Percentiles rank a stretch among this genome's conserved stretches.
phyloP scores from a whole-genome alignment of 495 filamentous ascomycete species.

The Aspergillus ellipticus region DNA sequence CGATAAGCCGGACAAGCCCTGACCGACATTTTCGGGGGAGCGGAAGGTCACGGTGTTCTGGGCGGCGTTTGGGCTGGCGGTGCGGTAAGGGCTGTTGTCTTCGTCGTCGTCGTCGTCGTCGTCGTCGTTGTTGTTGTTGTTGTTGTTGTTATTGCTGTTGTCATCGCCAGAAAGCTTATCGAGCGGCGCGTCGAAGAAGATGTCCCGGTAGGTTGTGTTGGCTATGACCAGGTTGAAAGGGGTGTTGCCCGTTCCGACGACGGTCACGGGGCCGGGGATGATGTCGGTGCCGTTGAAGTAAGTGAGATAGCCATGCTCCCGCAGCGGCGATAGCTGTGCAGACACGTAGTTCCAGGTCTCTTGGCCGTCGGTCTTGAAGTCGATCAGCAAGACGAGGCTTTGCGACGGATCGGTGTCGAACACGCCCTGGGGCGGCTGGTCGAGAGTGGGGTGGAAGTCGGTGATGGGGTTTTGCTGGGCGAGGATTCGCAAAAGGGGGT shows the following conservation, averaged over 20 bases:
- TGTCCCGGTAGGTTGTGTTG: slow-evolving; percentile 47
- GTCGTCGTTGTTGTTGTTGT: no score
- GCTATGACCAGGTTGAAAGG: slow-evolving; percentile 61
- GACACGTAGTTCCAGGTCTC: slow-evolving; percentile 51
- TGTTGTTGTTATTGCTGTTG: slow-evolving; percentile 19
- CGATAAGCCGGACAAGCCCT: slow-evolving; percentile 37
- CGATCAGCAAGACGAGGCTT: slow-evolving; percentile 64
- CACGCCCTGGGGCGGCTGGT: slow-evolving; percentile 31
- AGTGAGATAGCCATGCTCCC: slow-evolving; percentile 60
- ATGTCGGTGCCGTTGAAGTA: slow-evolving; percentile 50
- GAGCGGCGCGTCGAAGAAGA: slow-evolving; percentile 64
- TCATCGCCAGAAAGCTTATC: slow-evolving; percentile 29
- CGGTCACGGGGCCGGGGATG: slow-evolving; percentile 59
- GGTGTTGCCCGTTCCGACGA: slow-evolving; percentile 76
- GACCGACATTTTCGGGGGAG: slow-evolving; percentile 20
- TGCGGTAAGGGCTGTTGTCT: background rate
- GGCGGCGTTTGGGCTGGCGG: background rate
- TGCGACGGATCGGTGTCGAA: slow-evolving; percentile 54
- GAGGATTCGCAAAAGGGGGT: slow-evolving; percentile 52
- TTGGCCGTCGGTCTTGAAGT: slow-evolving; percentile 60
- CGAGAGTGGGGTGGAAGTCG: slow-evolving; percentile 23
- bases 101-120: no score
- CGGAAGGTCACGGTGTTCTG: background rate
- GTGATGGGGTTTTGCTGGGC: slow-evolving; percentile 45
- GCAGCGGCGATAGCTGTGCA: slow-evolving; percentile 60